A percentile compares a stretch with the other conserved stretches of the same genome.
Conservation (phyloP, 768 basidiomycete genomes). For the Termitomyces sp. region DNA sequence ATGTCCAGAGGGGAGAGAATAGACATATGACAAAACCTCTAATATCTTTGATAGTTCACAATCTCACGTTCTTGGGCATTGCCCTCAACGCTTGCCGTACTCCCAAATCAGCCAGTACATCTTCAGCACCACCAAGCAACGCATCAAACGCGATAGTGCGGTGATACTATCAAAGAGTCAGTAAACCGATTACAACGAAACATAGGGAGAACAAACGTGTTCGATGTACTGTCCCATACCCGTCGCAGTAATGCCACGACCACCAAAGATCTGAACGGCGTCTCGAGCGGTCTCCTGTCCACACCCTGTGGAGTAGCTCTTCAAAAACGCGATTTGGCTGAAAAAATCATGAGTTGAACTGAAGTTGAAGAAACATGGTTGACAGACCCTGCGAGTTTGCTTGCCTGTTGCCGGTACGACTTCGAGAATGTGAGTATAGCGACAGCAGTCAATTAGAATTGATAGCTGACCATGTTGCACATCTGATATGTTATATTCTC, state of each 20-base stretch:
- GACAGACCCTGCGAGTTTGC: slow-evolving; percentile 65
- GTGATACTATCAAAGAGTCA: slow-evolving; percentile 40
- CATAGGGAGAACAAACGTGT: slow-evolving; percentile 41
- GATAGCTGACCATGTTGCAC: slow-evolving; percentile 57
- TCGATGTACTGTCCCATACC: slow-evolving; percentile 79
- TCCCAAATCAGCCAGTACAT: slow-evolving; percentile 60
- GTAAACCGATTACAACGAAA: neutral
- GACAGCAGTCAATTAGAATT: neutral
- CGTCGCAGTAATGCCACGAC: slow-evolving; percentile 76
- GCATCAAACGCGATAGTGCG: slow-evolving; percentile 65
- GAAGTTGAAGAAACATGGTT: neutral
- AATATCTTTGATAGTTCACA: slow-evolving; percentile 29
- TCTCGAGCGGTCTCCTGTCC: slow-evolving; percentile 63
- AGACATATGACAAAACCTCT: neutral
- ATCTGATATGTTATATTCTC: slow-evolving; percentile 87
- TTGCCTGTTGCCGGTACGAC: slow-evolving; percentile 72
- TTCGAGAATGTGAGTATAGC: neutral
- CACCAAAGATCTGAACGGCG: slow-evolving; percentile 69
- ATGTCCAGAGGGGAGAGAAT: neutral
- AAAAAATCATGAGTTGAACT: neutral
- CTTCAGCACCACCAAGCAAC: slow-evolving; percentile 67
- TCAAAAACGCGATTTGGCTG: slow-evolving; percentile 69
- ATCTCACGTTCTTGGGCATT: slow-evolving; percentile 56
- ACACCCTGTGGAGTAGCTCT: slow-evolving; percentile 57
- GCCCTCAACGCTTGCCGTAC: slow-evolving; percentile 58